phyloP scores from a whole-genome alignment of 2,329 filamentous ascomycete genomes.

The Pseudocercospora macadamiae region DNA sequence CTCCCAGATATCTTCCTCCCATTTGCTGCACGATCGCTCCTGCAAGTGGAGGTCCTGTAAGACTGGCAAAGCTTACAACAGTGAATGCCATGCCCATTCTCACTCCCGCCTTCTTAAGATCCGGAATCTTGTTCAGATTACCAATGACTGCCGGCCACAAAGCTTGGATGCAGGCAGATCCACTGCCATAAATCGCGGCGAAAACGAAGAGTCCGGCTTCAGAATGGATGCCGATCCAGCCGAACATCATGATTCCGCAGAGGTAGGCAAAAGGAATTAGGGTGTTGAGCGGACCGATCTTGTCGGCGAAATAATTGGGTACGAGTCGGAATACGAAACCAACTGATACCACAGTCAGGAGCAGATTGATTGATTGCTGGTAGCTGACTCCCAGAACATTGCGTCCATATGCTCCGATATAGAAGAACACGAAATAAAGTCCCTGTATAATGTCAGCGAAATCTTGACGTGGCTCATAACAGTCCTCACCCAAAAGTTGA shows the following conservation, averaged over 20 bases:
- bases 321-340: conserved; percentile 60
- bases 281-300: conserved; percentile 59
- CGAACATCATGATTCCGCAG: conserved; percentile 55
- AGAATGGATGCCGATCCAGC: conserved; percentile 58
- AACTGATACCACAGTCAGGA: conserved; percentile 61
- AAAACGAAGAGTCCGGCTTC: conserved; percentile 47
- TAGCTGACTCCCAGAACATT: conserved; percentile 49
- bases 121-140: conserved; percentile 45
- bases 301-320: conserved; percentile 58
- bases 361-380: conserved; percentile 55
- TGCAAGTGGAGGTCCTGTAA: conserved; percentile 53
- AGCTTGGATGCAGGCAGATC: conserved; percentile 49
- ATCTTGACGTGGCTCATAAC: not conserved
- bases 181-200: conserved; percentile 50
- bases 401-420: conserved; percentile 45
- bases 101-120: conserved; percentile 51
- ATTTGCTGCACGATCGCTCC: conserved; percentile 48
- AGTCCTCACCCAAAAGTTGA: conserved; percentile 43
- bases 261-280: conserved; percentile 55
- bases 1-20: conserved; percentile 47
- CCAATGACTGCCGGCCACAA: conserved; percentile 50
- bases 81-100: conserved; percentile 54
- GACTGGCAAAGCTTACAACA: conserved; percentile 48
- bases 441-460: conserved; percentile 14
- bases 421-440: conserved; percentile 51